A percentile compares a stretch with the other conserved stretches of the same genome.
Conservation (phyloP, 2,329 filamentous ascomycete genomes). For the Chaetomiaceae sp. region DNA sequence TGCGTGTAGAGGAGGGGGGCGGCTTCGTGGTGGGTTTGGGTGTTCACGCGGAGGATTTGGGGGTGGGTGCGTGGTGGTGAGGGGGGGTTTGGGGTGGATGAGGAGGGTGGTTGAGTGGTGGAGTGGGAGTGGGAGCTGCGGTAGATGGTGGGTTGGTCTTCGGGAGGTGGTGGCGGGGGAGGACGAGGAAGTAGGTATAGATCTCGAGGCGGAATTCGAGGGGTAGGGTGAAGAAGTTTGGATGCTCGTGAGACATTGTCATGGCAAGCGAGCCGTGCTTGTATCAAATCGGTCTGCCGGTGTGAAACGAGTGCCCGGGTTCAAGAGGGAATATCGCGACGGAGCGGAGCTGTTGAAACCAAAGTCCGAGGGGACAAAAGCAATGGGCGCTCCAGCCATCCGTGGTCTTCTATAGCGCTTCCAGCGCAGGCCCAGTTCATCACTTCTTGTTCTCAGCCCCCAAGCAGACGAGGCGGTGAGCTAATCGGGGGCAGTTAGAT, state of each 20-base stretch:
- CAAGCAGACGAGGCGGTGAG: not conserved
- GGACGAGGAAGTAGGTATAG: slow-evolving; percentile 37
- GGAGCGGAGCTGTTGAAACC: no score
- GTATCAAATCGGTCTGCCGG: no score
- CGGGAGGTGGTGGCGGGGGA: slow-evolving; percentile 22
- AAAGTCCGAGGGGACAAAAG: no score
- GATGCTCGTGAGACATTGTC: slow-evolving; percentile 4
- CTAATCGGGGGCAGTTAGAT: not conserved
- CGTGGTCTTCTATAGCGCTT: no score
- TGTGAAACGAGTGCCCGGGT: no score
- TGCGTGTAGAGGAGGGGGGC: slow-evolving; percentile 35
- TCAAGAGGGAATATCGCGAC: no score
- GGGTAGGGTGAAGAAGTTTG: slow-evolving; percentile 36
- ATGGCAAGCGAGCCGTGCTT: not conserved
- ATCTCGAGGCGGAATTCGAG: slow-evolving; percentile 43
- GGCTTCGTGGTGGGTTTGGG: slow-evolving; percentile 37
- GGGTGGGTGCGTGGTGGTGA: slow-evolving; percentile 26
- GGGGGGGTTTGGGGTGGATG: not conserved
- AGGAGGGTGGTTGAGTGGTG: slow-evolving; percentile 12
- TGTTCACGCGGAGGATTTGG: slow-evolving; percentile 36
- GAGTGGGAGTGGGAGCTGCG: slow-evolving; percentile 8
- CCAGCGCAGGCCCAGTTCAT: no score
- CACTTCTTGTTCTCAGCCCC: no score
- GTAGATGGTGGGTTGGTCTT: slow-evolving; percentile 4
- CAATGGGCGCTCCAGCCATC: no score